A percentile compares a stretch with the other conserved stretches of the same genome.
phyloP scores from a whole-genome alignment of 2,329 filamentous ascomycete species.

The Knoxdaviesia proteae region DNA sequence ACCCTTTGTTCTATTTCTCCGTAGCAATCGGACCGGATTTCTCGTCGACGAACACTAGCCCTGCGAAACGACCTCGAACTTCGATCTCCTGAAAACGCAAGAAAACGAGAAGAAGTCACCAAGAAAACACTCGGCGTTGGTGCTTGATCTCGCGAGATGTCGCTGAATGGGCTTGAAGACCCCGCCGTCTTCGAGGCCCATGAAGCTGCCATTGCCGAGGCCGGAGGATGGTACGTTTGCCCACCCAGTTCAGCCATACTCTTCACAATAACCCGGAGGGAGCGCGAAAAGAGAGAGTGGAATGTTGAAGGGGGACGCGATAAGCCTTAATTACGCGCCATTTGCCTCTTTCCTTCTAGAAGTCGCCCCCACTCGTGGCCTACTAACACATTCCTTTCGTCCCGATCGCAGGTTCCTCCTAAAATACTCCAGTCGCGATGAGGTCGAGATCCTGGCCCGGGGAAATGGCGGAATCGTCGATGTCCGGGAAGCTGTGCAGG shows the following conservation, averaged over 20 bases:
- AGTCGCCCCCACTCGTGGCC: no score
- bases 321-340: no score
- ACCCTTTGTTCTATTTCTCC: no score
- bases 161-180: conserved; percentile 84
- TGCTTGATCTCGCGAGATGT: conserved; percentile 37
- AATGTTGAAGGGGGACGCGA: no score
- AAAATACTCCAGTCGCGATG: conserved; percentile 76
- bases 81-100: conserved; percentile 1
- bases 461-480: conserved; percentile 72
- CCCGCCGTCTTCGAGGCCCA: conserved; percentile 66
- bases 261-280: not conserved
- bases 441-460: conserved; percentile 55
- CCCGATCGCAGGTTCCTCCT: conserved; percentile 59
- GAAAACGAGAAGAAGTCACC: not conserved
- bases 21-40: no score
- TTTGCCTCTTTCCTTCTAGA: no score
- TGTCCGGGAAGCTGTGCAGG: conserved; percentile 54
- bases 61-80: not conserved
- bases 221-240: conserved; percentile 76
- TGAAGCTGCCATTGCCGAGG: conserved; percentile 57
- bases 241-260: not conserved
- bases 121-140: not conserved
- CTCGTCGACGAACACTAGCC: no score
- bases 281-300: no score
- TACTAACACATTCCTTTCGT: conserved; percentile 3